A percentile compares a stretch with the other conserved stretches of the same genome.
Conservation (phyloP, 1,284 basidiomycete species). For the Malassezia sympodialis region DNA sequence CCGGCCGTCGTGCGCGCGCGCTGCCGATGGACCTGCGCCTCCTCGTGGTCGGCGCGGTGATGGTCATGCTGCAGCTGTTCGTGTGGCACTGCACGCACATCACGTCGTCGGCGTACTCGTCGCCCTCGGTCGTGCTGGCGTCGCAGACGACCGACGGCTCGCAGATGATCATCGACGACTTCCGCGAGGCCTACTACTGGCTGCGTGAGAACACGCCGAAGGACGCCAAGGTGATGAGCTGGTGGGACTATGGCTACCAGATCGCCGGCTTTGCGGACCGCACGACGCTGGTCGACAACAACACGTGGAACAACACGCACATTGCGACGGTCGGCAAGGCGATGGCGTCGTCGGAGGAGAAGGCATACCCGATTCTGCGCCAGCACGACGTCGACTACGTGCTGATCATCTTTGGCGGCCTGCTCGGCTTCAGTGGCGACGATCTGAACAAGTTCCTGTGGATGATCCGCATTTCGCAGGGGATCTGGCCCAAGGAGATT, state of each 20-base stretch:
- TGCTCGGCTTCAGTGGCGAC: slow-evolving; percentile 94
- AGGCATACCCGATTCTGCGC: slow-evolving; percentile 88
- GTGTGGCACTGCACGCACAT: slow-evolving; percentile 88
- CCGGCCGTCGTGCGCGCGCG: slow-evolving; percentile 52
- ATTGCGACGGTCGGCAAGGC: slow-evolving; percentile 52
- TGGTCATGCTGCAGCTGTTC: slow-evolving; percentile 69
- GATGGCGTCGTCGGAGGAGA: slow-evolving; percentile 87
- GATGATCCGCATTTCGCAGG: slow-evolving; percentile 83
- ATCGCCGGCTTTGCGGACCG: slow-evolving; percentile 98
- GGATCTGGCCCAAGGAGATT: slow-evolving; percentile 97
- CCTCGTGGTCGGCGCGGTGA: slow-evolving; percentile 65
- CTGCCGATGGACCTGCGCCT: slow-evolving; percentile 75
- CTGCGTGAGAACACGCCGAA: slow-evolving; percentile 84
- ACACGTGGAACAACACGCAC: slow-evolving; percentile 95
- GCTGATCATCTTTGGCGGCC: slow-evolving; percentile 90
- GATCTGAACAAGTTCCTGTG: slow-evolving; percentile 97
- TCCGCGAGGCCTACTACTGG: slow-evolving; percentile 99
- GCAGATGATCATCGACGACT: slow-evolving; percentile 95
- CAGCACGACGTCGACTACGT: slow-evolving; percentile 98
- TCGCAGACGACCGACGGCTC: slow-evolving; percentile 71
- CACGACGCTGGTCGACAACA: slow-evolving; percentile 95
- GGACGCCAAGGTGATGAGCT: slow-evolving; percentile 90
- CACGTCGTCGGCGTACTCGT: slow-evolving; percentile 88
- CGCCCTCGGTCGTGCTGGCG: slow-evolving; percentile 89
- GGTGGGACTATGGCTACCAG: slow-evolving; percentile 99